Conservation (phyloP, 768 basidiomycete genomes). For the Fistulinella prunicolor region DNA sequence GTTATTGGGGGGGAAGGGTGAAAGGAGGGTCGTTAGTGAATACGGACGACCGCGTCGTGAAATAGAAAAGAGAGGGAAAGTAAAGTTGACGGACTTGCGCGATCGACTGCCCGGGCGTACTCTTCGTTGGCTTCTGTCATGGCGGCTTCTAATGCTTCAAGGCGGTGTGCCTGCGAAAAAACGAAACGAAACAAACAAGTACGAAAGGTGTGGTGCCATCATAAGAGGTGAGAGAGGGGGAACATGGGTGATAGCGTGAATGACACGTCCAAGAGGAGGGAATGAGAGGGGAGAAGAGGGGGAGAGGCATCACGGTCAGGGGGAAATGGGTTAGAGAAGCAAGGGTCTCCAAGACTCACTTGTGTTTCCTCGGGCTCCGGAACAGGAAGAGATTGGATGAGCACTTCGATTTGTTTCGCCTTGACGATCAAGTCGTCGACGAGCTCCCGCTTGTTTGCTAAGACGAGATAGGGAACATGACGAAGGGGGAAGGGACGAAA, state of each 20-base stretch:
- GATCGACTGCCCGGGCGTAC: constrained; percentile 66
- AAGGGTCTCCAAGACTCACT: constrained; percentile 28
- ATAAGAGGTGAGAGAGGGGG: background rate
- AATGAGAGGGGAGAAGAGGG: no score
- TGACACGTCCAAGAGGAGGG: background rate
- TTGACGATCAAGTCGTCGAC: constrained; percentile 80
- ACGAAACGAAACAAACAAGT: no score
- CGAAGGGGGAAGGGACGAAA: background rate
- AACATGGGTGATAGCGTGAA: background rate
- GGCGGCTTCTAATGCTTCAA: constrained; percentile 64
- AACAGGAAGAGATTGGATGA: constrained; percentile 76
- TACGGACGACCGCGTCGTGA: background rate
- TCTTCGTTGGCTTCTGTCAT: constrained; percentile 73
- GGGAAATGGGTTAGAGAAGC: background rate
- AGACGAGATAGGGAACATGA: background rate
- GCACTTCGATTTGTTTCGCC: constrained; percentile 84
- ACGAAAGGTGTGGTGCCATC: no score
- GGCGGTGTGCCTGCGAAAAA: constrained; percentile 73
- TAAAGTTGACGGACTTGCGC: constrained; percentile 59
- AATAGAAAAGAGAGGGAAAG: background rate
- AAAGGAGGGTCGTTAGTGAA: background rate
- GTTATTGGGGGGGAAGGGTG: background rate
- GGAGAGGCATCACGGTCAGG: no score
- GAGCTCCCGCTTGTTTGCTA: constrained; percentile 83
- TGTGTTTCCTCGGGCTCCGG: constrained; percentile 78